Conservation (phyloP, 129 eudicot genomes). For the Arctium minus region DNA sequence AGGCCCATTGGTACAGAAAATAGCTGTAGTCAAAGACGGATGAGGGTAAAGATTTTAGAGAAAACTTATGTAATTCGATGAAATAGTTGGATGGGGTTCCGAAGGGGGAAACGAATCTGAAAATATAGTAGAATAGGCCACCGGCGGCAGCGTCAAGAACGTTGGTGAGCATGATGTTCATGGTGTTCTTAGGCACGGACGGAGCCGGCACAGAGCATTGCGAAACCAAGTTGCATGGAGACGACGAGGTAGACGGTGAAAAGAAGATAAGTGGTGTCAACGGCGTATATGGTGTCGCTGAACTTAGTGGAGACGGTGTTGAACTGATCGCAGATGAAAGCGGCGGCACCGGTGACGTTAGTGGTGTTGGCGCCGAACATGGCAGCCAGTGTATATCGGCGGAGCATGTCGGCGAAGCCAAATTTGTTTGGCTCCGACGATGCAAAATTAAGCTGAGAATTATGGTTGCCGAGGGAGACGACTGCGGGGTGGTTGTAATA, state of each 20-base stretch:
- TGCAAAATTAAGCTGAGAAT: background rate
- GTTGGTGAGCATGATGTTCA: constrained; percentile 61
- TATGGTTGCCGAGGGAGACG: background rate
- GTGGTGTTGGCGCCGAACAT: constrained; percentile 52
- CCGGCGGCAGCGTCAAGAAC: constrained; percentile 61
- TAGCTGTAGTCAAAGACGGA: constrained; percentile 33
- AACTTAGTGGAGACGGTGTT: constrained; percentile 33
- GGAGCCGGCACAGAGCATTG: constrained; percentile 62
- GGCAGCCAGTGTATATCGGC: constrained; percentile 35
- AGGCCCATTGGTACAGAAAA: constrained; percentile 63
- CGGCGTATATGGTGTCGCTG: constrained; percentile 44
- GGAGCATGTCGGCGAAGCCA: constrained; percentile 37
- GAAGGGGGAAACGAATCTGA: constrained; percentile 52
- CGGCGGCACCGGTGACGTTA: constrained; percentile 35
- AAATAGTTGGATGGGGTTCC: constrained; percentile 49
- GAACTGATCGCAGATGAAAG: constrained; percentile 39
- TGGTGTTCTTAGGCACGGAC: constrained; percentile 63
- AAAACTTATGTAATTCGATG: constrained; percentile 48
- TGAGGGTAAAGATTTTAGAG: constrained; percentile 29
- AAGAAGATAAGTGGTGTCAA: constrained; percentile 48
- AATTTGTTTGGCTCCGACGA: constrained; percentile 1
- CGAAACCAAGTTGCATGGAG: constrained; percentile 57
- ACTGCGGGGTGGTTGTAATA: background rate
- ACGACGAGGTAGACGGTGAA: constrained; percentile 54
- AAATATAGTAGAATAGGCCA: constrained; percentile 42